Base-by-base conservation (phyloP, 2,329 filamentous ascomycete genomes). In the Acephala macrosclerotiorum region DNA sequence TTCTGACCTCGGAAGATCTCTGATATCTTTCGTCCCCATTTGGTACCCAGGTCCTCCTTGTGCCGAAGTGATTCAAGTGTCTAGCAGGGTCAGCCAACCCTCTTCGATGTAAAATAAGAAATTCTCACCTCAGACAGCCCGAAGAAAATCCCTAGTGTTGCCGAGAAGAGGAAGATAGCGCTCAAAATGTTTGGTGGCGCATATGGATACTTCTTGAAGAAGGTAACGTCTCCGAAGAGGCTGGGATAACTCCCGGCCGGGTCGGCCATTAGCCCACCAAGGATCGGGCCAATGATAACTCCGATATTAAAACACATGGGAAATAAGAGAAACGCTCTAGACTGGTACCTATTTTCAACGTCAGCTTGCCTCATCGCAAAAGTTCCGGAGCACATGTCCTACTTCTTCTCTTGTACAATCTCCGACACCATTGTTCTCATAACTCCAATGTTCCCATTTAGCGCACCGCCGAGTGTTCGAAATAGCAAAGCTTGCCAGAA, bases 401-500 rank as follows among this genome's bases (percentile, higher is more conserved):
- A 90, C 80, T 85, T 89, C 76, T 90, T 91, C 77, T 91, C 90
- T 61, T 84, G 82, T 47, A 92, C 87, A 42, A 91, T 89, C 76
- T 93, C 90, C 0, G 85, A 85, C 38, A 92, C 89, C 84, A 92
- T 89, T 7, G 89, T 91, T 66, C 90, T 80, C 88, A 93, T 89
- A 5, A 92, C 89, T 0, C 89, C 89, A 8, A 91, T 84, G 73
- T 92, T 93, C 2, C 91, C 92, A 0, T 89, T 89, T 74, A 95
- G 93, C 5, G 91, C 78, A 2, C 92, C 92, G 0, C 90, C 90
- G n/a, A 91, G 71, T 68, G 89, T 91, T 22, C 92, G 84, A 70
- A 90, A 90, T n/a, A 91, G 55, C 8, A 94, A 83, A 88, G 94
- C 94, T 78, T 94, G 88, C 81, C 83, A 83, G 26, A 95, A 82